A percentile compares a stretch with the other conserved stretches of the same genome.
phyloP scores from a whole-genome alignment of 768 basidiomycete species.

The Lactifluus subvellereus region DNA sequence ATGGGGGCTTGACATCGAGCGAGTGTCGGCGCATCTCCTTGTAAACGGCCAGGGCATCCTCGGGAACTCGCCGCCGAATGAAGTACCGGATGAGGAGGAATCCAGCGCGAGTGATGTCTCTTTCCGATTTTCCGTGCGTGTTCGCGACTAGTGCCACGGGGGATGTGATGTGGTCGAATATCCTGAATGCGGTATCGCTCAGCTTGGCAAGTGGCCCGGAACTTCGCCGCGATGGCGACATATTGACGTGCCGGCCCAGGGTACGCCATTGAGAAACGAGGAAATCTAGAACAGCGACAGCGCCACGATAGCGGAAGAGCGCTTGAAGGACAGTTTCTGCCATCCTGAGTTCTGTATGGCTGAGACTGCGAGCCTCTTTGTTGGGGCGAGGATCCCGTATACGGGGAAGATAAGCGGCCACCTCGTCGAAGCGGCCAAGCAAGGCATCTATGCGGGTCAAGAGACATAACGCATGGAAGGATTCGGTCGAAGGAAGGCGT shows the following conservation, averaged over 20 bases:
- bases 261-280: slow-evolving; percentile 14
- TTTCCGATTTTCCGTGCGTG: background rate
- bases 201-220: background rate
- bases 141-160: slow-evolving; percentile 11
- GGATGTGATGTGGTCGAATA: slow-evolving; percentile 16
- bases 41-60: slow-evolving; percentile 22
- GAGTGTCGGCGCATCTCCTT: slow-evolving; percentile 18
- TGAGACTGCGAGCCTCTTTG: background rate
- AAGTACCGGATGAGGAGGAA: slow-evolving; percentile 15
- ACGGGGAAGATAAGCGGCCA: background rate
- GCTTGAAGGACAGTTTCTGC: slow-evolving; percentile 13
- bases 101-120: slow-evolving; percentile 4
- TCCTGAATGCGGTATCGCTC: slow-evolving; percentile 3
- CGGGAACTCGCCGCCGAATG: slow-evolving; percentile 16
- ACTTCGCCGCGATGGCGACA: background rate
- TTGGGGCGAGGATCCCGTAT: background rate
- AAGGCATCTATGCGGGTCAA: slow-evolving; percentile 17
- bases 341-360: slow-evolving; percentile 8
- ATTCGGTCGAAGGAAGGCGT: background rate
- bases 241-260: slow-evolving; percentile 11
- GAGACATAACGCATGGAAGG: slow-evolving; percentile 13
- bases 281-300: slow-evolving; percentile 18
- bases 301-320: slow-evolving; percentile 11
- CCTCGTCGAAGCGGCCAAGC: slow-evolving; percentile 17
- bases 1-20: background rate